phyloP scores from a whole-genome alignment of 2,329 filamentous ascomycete genomes.

The Paraphaeosphaeria minitans region DNA sequence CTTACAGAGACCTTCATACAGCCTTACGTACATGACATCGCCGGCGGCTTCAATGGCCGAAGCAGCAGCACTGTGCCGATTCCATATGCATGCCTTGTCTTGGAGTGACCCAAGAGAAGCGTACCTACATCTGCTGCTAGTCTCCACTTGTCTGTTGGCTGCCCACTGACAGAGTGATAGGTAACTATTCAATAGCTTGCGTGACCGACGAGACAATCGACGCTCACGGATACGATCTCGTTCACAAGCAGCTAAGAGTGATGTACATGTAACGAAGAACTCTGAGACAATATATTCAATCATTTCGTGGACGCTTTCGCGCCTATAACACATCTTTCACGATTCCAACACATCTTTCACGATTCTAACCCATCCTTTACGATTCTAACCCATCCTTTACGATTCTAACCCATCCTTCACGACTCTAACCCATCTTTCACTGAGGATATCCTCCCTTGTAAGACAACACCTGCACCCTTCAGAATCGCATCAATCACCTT shows the following conservation, averaged over 20 bases:
- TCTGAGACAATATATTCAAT: not conserved
- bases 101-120: no score
- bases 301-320: not conserved
- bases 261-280: not conserved
- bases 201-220: no score
- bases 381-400: not conserved
- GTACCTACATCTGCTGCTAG: no score
- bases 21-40: not conserved
- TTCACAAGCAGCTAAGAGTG: not conserved
- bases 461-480: not conserved
- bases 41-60: not conserved
- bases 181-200: no score
- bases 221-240: not conserved
- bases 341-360: not conserved
- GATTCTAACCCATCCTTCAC: not conserved
- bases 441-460: not conserved
- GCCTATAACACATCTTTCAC: not conserved
- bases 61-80: no score
- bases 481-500: conserved; percentile 32
- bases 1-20: not conserved
- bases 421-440: not conserved
- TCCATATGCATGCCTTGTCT: no score
- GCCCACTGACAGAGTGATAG: no score
- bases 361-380: not conserved
- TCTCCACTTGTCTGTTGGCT: no score